Base-by-base conservation (phyloP, 2,329 filamentous ascomycete genomes). In the Neonectria hederae region DNA sequence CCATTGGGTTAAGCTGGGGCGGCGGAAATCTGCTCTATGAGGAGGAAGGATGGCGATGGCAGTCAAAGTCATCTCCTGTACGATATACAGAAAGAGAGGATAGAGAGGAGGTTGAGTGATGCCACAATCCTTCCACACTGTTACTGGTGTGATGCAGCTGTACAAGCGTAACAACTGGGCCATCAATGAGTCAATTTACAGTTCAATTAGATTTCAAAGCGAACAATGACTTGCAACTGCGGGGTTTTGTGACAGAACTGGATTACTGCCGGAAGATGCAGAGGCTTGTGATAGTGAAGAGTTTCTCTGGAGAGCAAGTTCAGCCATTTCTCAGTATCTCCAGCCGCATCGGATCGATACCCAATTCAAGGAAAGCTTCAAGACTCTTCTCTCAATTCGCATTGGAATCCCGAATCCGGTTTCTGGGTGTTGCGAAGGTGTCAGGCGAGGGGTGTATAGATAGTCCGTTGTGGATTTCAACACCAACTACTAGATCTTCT, bases 81-180 rank as follows among this genome's bases (percentile, higher is more conserved):
- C 69, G 69, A 73, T 73, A 72, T 19, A 54, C n/a, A 24, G n/a
- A 40, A 48, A 54, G 57, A 46, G 56, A 45, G 43, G 48, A 63
- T 55, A 59, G 57, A 66, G 60, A 59, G 26, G 65, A 62, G 57
- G 57, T 58, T 58, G 56, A 45, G 30, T 55, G 42, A 54, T 45
- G 54, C 19, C 42, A 28, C 38, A 32, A 38, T 59, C 49, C 40
- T 21, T 55, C 54, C 46, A 43, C 38, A 22, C 57, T 58, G 51
- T 30, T 58, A 45, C 56, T 60, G 58, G 54, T 69, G 59, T 68
- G 67, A 71, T 67, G 62, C 60, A 64, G 63, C 54, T 72, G 70
- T 70, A 73, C 59, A 72, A 68, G 66, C 54, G 70, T 58, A 58
- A 66, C 30, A 52, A 56, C 45, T 60, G 53, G 57, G 68, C 61